phyloP scores from a whole-genome alignment of 2,329 filamentous ascomycete genomes.

The Cytospora paraplurivora region DNA sequence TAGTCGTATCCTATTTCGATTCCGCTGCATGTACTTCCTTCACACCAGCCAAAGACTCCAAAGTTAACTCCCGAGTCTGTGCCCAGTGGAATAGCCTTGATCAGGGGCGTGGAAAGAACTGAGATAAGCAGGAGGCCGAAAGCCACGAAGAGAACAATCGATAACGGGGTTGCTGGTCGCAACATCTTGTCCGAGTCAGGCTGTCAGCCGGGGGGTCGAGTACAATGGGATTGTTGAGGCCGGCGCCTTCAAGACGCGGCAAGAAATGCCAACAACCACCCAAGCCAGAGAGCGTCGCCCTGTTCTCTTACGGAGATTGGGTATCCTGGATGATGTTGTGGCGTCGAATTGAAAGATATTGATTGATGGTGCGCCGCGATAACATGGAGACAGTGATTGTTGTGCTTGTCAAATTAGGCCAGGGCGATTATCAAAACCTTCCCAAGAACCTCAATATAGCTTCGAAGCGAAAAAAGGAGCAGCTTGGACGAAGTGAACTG shows the following conservation, averaged over 20 bases:
- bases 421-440: not conserved
- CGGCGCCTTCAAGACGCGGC: slow-evolving; percentile 51
- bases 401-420: not conserved
- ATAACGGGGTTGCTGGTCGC: slow-evolving; percentile 88
- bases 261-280: slow-evolving; percentile 28
- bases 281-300: not conserved
- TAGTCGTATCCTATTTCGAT: slow-evolving; percentile 85
- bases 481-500: slow-evolving; percentile 6
- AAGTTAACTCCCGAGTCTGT: slow-evolving; percentile 76
- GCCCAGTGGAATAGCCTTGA: slow-evolving; percentile 81
- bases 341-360: slow-evolving; percentile 1
- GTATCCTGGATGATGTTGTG: not conserved
- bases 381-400: slow-evolving; percentile 21
- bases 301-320: slow-evolving; percentile 9
- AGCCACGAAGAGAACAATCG: slow-evolving; percentile 79
- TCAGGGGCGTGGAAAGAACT: slow-evolving; percentile 87
- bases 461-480: not conserved
- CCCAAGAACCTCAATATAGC: not conserved
- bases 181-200: slow-evolving; percentile 63
- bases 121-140: slow-evolving; percentile 85
- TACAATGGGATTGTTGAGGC: slow-evolving; percentile 32
- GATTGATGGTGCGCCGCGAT: slow-evolving; percentile 8
- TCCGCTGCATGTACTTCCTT: slow-evolving; percentile 64
- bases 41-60: slow-evolving; percentile 91
- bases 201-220: slow-evolving; percentile 30